These are phyloP conservation scores for Piloderma croceum DNA, from an alignment of 768 basidiomycete genomes.

Conservation along the genomic window DNA sequence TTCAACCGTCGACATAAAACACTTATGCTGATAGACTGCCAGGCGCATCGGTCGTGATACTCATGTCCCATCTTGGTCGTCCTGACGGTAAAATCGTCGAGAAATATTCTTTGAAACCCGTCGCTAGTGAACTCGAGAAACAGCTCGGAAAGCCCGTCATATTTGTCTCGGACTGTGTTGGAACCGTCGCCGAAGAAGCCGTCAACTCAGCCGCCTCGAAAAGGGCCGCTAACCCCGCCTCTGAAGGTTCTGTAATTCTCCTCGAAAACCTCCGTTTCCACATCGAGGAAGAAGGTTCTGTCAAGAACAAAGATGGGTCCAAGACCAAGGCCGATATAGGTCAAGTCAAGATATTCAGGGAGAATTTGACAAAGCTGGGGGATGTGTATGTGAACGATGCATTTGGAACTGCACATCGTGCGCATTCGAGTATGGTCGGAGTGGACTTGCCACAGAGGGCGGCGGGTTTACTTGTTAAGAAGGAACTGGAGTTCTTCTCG, in stretches of 20 bases:
- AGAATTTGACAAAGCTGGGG: slow-evolving; percentile 83
- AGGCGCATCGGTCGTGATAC: slow-evolving; percentile 79
- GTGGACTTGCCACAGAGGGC: slow-evolving; percentile 88
- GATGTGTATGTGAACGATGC: slow-evolving; percentile 99
- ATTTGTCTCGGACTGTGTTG: slow-evolving; percentile 84
- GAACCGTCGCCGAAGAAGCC: slow-evolving; percentile 74
- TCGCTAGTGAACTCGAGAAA: slow-evolving; percentile 73
- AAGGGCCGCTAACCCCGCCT: slow-evolving; percentile 43
- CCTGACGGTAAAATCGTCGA: slow-evolving; percentile 86
- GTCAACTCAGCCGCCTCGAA: slow-evolving; percentile 55
- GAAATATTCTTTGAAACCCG: slow-evolving; percentile 88
- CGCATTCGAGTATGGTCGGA: slow-evolving; percentile 98
- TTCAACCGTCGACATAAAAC: slow-evolving; percentile 1
- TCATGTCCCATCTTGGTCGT: slow-evolving; percentile 98
- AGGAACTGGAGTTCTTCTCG: slow-evolving; percentile 97
- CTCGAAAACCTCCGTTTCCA: slow-evolving; percentile 99
- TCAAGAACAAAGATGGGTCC: slow-evolving; percentile 88
- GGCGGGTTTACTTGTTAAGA: slow-evolving; percentile 95
- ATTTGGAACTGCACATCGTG: slow-evolving; percentile 97
- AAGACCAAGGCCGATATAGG: slow-evolving; percentile 91
- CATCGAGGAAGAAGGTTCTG: slow-evolving; percentile 94
- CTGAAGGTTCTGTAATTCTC: slow-evolving; percentile 70
- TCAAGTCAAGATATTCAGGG: slow-evolving; percentile 77
- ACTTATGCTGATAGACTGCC: no score
- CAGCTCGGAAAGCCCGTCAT: slow-evolving; percentile 67